Evolutionary conservation across 2,329 filamentous ascomycete genomes (phyloP).

Genomic region (Plenodomus biglobosus): DNA sequence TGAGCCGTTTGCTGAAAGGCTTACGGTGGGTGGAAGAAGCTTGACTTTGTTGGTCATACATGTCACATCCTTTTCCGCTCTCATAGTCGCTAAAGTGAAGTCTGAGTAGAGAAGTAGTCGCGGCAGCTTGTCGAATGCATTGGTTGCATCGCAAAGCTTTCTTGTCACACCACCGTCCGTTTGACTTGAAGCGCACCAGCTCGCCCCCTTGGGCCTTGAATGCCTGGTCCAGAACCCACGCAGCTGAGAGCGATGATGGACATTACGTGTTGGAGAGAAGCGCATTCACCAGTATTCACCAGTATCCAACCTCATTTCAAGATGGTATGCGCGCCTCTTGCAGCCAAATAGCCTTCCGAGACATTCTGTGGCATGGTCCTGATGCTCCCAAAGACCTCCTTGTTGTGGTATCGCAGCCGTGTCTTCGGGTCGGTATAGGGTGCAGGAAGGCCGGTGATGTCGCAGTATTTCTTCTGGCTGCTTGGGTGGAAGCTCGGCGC

Average conservation of each 20-base stretch:
- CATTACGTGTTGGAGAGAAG: too few species aligned
- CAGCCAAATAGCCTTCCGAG: slow-evolving; percentile 85
- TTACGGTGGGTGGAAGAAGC: slow-evolving; percentile 80
- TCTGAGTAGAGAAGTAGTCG: not conserved
- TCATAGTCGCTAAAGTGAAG: not conserved
- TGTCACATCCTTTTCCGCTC: slow-evolving; percentile 22
- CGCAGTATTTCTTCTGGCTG: slow-evolving; percentile 87
- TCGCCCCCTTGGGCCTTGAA: not conserved
- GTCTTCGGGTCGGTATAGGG: slow-evolving; percentile 96
- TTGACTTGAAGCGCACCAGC: too few species aligned
- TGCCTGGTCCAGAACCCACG: too few species aligned
- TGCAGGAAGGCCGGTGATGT: slow-evolving; percentile 89
- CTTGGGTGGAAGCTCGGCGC: slow-evolving; percentile 80
- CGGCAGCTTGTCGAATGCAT: too few species aligned
- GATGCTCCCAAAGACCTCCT: slow-evolving; percentile 85
- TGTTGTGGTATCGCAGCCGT: slow-evolving; percentile 86
- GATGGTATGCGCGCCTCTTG: slow-evolving; percentile 87
- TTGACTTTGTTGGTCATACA: slow-evolving; percentile 97
- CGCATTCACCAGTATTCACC: too few species aligned
- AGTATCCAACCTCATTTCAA: slow-evolving; percentile 66
- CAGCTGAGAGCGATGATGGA: too few species aligned
- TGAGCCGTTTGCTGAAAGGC: slow-evolving; percentile 78
- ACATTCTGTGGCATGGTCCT: slow-evolving; percentile 77
- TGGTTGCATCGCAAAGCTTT: too few species aligned
- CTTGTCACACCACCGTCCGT: too few species aligned